These are phyloP conservation scores for Emergomyces africanus DNA, from an alignment of 2,329 filamentous ascomycete species.

Conservation along the genomic window DNA sequence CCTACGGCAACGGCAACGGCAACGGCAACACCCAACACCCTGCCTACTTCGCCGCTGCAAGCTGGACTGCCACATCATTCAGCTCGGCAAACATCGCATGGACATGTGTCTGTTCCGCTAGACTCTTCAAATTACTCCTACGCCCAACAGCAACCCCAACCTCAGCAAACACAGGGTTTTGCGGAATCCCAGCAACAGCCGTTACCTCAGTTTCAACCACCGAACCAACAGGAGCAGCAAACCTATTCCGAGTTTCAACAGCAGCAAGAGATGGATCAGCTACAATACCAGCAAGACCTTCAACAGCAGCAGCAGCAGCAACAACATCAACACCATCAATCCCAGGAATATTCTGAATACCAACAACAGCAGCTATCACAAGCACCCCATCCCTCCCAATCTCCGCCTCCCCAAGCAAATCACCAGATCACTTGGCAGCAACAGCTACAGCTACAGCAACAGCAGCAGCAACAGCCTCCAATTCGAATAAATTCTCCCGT, in stretches of 20 bases:
- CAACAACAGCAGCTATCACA: background rate
- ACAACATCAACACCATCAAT: background rate
- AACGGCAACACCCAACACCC: background rate
- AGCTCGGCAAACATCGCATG: background rate
- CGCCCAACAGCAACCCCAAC: background rate
- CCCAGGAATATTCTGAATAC: background rate
- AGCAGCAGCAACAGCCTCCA: background rate
- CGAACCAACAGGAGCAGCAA: background rate
- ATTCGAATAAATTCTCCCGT: background rate
- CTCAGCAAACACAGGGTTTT: background rate
- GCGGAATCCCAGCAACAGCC: background rate
- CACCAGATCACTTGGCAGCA: background rate
- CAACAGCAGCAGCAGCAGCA: background rate
- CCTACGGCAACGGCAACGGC: background rate
- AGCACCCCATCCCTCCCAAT: background rate
- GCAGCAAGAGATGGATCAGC: background rate
- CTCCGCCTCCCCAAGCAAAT: background rate
- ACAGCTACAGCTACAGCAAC: background rate
- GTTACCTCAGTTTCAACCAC: background rate
- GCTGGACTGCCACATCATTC: background rate
- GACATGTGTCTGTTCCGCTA: background rate
- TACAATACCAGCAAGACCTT: background rate
- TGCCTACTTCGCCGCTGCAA: background rate
- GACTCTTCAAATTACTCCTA: background rate
- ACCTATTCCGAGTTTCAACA: background rate